Conservation (phyloP, 345 rosid species). For the Excoecaria cochinchinensis region DNA sequence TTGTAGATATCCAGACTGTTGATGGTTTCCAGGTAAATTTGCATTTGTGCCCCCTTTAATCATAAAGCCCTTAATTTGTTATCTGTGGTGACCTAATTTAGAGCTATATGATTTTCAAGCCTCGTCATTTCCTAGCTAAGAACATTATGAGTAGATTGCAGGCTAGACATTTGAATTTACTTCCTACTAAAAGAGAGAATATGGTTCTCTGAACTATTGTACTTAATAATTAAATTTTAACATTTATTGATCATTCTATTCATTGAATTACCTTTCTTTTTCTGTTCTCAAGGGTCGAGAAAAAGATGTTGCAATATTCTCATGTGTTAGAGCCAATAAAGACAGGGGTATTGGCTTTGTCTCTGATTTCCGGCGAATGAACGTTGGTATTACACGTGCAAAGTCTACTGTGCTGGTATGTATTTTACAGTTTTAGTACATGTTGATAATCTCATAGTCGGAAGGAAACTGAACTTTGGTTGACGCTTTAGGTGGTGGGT, state of each 20-base stretch:
- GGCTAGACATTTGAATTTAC: neutral
- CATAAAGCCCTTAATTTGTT: neutral
- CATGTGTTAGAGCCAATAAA: constrained; percentile 85
- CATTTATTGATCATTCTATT: neutral
- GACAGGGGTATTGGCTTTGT: constrained; percentile 75
- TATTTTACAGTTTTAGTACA: too few relatives aligned
- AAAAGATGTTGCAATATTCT: constrained; percentile 88
- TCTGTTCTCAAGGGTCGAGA: constrained; percentile 76
- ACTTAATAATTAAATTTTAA: neutral
- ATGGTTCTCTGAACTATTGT: neutral
- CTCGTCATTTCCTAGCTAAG: neutral
- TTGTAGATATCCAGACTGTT: constrained; percentile 83
- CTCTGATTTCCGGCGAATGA: constrained; percentile 86
- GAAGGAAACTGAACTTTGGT: constrained; percentile 1
- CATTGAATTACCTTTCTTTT: constrained; percentile 9
- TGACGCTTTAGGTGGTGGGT: constrained; percentile 71
- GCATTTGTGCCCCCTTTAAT: constrained; percentile 1
- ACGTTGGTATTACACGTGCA: constrained; percentile 91
- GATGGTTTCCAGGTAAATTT: constrained; percentile 92
- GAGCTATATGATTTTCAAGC: neutral
- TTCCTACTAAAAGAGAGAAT: neutral
- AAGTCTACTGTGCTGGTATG: constrained; percentile 90
- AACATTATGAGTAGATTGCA: neutral
- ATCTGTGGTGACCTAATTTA: neutral
- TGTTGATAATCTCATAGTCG: neutral